phyloP scores from a whole-genome alignment of 768 basidiomycete species.

The Mycena leptocephala region DNA sequence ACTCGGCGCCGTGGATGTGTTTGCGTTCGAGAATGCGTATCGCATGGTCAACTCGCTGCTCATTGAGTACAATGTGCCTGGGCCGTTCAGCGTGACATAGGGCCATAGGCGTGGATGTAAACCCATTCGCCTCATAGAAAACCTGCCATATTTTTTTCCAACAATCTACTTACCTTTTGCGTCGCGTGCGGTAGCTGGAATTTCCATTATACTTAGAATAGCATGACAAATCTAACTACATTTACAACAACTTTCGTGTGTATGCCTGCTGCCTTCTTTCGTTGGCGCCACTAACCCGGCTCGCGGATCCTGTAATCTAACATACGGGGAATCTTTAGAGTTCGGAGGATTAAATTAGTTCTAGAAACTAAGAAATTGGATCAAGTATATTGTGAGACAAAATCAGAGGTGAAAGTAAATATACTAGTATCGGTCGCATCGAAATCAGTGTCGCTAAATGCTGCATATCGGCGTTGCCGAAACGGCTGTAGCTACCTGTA shows the following conservation, averaged over 20 bases:
- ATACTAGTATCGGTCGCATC: too few relatives aligned
- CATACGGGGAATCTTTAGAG: not conserved
- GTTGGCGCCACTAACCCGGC: constrained; percentile 1
- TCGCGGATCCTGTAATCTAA: not conserved
- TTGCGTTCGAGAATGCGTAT: constrained; percentile 7
- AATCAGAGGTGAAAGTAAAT: too few relatives aligned
- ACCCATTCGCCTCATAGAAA: not conserved
- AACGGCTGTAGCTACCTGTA: too few relatives aligned
- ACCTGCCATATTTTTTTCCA: not conserved
- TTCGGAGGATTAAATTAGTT: too few relatives aligned
- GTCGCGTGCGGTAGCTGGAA: not conserved
- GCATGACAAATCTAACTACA: not conserved
- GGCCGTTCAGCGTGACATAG: not conserved
- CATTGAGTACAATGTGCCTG: constrained; percentile 9
- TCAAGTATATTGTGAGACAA: too few relatives aligned
- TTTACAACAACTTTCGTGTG: not conserved
- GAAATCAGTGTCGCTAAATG: too few relatives aligned
- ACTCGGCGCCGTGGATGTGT: too few relatives aligned
- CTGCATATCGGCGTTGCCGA: too few relatives aligned
- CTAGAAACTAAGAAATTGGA: too few relatives aligned
- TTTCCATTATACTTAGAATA: not conserved
- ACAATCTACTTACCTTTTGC: not conserved
- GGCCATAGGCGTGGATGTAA: constrained; percentile 2
- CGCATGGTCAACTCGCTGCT: constrained; percentile 1
- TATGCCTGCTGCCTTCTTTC: not conserved